Percentiles rank a stretch among this genome's conserved stretches.
Conservation (phyloP, 1,284 basidiomycete species). For the Melanopsichium pennsylvanicum region DNA sequence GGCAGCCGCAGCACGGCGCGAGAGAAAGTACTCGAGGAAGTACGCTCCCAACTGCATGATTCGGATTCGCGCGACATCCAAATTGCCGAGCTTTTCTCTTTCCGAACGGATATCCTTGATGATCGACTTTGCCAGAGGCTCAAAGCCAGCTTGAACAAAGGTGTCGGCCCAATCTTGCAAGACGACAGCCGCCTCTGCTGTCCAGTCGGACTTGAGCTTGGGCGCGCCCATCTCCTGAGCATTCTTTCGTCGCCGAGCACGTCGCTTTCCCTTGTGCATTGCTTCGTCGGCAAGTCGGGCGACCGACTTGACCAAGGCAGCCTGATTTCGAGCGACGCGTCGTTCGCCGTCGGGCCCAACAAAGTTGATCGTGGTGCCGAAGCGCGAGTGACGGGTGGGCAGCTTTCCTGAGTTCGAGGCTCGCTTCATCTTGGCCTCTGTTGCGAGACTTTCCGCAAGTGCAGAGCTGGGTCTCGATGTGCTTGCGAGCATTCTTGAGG, state of each 20-base stretch:
- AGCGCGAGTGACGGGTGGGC: slow-evolving; percentile 59
- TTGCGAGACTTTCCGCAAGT: slow-evolving; percentile 46
- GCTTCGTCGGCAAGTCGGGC: slow-evolving; percentile 54
- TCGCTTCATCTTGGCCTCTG: slow-evolving; percentile 49
- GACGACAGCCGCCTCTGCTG: slow-evolving; percentile 38
- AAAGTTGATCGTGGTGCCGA: slow-evolving; percentile 63
- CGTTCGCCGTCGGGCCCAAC: slow-evolving; percentile 52
- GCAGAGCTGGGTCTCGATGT: slow-evolving; percentile 10
- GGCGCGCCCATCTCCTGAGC: slow-evolving; percentile 58
- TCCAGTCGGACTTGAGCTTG: slow-evolving; percentile 52
- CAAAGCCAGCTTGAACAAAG: slow-evolving; percentile 59
- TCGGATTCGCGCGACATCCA: slow-evolving; percentile 58
- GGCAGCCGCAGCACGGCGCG: slow-evolving; percentile 36
- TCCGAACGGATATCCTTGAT: slow-evolving; percentile 63
- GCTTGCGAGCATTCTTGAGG: slow-evolving; percentile 1
- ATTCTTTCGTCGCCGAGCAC: slow-evolving; percentile 39
- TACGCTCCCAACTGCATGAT: slow-evolving; percentile 59
- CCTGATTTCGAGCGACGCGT: slow-evolving; percentile 51
- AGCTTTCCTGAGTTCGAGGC: slow-evolving; percentile 17
- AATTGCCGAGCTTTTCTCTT: slow-evolving; percentile 60
- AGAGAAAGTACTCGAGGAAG: slow-evolving; percentile 63
- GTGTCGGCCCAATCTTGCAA: slow-evolving; percentile 58
- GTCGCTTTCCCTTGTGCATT: slow-evolving; percentile 35
- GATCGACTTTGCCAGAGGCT: slow-evolving; percentile 51
- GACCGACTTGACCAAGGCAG: slow-evolving; percentile 52